Base-by-base conservation (phyloP, 805 yeast species). In the Komagataella ulmi region DNA sequence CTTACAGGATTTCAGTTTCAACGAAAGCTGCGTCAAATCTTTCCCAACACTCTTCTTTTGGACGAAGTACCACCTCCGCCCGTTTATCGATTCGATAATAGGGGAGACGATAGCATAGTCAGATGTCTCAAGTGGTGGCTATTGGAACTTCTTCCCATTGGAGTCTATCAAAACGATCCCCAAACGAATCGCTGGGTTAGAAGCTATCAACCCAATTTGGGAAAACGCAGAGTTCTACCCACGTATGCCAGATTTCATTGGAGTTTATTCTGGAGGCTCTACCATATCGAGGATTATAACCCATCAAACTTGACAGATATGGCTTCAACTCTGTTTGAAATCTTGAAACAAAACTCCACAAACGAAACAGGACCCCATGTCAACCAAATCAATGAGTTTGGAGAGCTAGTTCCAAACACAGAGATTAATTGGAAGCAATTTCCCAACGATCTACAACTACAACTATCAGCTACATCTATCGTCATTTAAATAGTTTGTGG, bases 231-330 rank as follows among this genome's bases (percentile, higher is more conserved):
- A 54, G 65, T 65, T 46, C 64, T 82, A 3, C 85, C 86, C 1
- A 53, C 54, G 1, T 62, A 69, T 53, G 72, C 75, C 8, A 63
- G 61, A 12, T 54, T 81, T 40, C 88, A 83, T 61, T 83, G 88
- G 87, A 80, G 86, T 48, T 72, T 81, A 1, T 70, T 68, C 54
- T 81, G 82, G 79, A 66, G 83, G 55, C 58, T 75, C 51, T 77
- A 72, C 53, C 71, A 65, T 54, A 68, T 75, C 50, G 52, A 60
- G 43, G 76, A 72, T 55, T 77, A 79, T 55, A 52, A 62, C 1
- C 83, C 83, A 0, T 50, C 48, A 1, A 74, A 77, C 55, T 51
- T 76, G 36, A 80, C 80, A 0, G 40, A 30, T 5, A 30, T 30
- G 40, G 40, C 40, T 10, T 30, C 40, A 50, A 51, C 40, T 30